Percentiles rank a stretch among this genome's conserved stretches.
These are phyloP conservation scores for Pythium sp. DNA, from an alignment of 352 stramenopile species.

Conservation along the genomic window DNA sequence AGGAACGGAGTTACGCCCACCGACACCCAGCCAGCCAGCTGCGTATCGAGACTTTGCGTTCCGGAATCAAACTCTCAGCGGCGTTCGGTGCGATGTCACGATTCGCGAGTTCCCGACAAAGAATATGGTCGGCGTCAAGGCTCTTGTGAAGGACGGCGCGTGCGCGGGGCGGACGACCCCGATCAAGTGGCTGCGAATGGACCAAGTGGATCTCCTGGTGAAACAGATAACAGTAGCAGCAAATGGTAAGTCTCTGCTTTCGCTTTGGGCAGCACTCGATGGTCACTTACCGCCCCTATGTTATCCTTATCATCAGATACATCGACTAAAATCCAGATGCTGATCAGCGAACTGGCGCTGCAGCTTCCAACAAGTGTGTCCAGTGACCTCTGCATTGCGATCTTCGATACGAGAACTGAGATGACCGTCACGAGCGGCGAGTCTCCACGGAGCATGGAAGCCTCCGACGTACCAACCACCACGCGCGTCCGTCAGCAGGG, in stretches of 20 bases:
- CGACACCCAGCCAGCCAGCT: neutral
- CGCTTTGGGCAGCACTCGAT: neutral
- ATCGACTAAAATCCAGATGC: neutral
- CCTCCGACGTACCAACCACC: neutral
- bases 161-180: conserved; percentile 2
- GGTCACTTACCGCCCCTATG: neutral
- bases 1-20: neutral
- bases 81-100: conserved; percentile 7
- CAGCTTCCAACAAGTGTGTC: neutral
- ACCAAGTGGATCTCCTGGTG: neutral
- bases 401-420: neutral
- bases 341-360: conserved; percentile 1
- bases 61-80: neutral
- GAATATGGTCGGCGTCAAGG: conserved; percentile 10
- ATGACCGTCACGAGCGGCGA: neutral
- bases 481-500: neutral
- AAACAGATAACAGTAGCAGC: neutral
- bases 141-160: conserved; percentile 1
- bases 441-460: neutral
- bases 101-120: conserved; percentile 12
- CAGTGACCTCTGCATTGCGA: neutral
- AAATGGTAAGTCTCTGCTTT: neutral
- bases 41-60: conserved; percentile 10
- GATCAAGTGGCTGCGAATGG: conserved; percentile 8
- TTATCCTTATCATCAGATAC: neutral